phyloP scores from a whole-genome alignment of 2,329 filamentous ascomycete genomes.

The Arthrobotrys megalospora region DNA sequence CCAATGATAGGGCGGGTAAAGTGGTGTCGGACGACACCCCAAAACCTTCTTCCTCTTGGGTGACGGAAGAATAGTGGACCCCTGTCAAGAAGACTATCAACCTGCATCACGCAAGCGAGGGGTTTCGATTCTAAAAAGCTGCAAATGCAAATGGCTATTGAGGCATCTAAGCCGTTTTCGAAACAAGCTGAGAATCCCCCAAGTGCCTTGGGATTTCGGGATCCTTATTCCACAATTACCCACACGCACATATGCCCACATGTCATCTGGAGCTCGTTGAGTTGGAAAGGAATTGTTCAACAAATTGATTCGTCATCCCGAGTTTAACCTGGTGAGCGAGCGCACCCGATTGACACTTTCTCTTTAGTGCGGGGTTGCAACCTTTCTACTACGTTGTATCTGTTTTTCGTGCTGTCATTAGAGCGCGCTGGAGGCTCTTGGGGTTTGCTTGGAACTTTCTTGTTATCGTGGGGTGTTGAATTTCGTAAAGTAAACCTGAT shows the following conservation, averaged over 20 bases:
- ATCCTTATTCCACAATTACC: not conserved
- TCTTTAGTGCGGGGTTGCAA: constrained; percentile 9
- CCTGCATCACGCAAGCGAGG: constrained; percentile 26
- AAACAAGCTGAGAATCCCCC: not conserved
- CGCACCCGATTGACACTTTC: not conserved
- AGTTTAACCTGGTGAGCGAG: not conserved
- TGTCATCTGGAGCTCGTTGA: constrained; percentile 5
- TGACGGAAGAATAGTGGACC: constrained; percentile 19
- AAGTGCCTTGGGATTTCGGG: not conserved
- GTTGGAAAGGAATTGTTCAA: not conserved
- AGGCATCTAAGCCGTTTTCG: not conserved
- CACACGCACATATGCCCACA: not conserved
- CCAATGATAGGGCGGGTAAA: constrained; percentile 22
- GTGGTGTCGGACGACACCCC: constrained; percentile 24
- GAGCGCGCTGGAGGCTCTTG: not conserved
- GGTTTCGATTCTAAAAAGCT: not conserved
- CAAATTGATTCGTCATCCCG: not conserved
- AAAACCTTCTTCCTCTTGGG: not conserved
- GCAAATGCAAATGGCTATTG: constrained; percentile 8
- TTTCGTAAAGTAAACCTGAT: not conserved
- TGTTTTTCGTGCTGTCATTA: not conserved
- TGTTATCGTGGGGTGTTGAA: constrained; percentile 17
- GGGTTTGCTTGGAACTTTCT: constrained; percentile 6
- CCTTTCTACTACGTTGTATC: not conserved
- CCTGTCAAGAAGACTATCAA: constrained; percentile 1